phyloP scores from a whole-genome alignment of 2,329 filamentous ascomycete genomes.

The Claviceps quebecensis region DNA sequence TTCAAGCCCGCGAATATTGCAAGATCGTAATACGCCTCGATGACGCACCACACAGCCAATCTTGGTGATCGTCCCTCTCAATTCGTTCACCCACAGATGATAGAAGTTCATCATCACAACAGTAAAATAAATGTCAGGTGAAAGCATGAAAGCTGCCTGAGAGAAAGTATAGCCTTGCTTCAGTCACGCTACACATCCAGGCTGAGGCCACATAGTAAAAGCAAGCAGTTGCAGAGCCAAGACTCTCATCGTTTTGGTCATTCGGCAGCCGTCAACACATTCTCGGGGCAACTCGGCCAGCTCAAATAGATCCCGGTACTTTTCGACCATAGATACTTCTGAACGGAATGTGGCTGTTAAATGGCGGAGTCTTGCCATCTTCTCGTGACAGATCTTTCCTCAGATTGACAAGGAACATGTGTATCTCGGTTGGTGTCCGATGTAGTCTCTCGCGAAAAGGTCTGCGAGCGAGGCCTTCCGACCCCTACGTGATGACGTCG shows the following conservation, averaged over 20 bases:
- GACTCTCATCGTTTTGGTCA: no score
- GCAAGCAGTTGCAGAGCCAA: background rate
- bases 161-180: no score
- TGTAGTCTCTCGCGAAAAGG: constrained; percentile 25
- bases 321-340: constrained; percentile 25
- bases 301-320: constrained; percentile 12
- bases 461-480: constrained; percentile 23
- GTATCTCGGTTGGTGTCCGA: constrained; percentile 28
- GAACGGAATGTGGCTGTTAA: constrained; percentile 27
- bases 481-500: constrained; percentile 25
- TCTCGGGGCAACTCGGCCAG: background rate
- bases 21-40: no score
- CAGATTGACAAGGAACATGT: constrained; percentile 29
- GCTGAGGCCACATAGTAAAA: background rate
- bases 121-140: no score
- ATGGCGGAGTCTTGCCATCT: constrained; percentile 17
- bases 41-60: no score
- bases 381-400: constrained; percentile 21
- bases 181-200: background rate
- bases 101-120: no score
- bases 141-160: no score
- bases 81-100: no score
- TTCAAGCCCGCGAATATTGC: background rate
- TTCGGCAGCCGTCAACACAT: background rate
- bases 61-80: no score